These are phyloP conservation scores for Cyberlindnera samutprakarnensis DNA, from an alignment of 805 yeast genomes.

Conservation along the genomic window DNA sequence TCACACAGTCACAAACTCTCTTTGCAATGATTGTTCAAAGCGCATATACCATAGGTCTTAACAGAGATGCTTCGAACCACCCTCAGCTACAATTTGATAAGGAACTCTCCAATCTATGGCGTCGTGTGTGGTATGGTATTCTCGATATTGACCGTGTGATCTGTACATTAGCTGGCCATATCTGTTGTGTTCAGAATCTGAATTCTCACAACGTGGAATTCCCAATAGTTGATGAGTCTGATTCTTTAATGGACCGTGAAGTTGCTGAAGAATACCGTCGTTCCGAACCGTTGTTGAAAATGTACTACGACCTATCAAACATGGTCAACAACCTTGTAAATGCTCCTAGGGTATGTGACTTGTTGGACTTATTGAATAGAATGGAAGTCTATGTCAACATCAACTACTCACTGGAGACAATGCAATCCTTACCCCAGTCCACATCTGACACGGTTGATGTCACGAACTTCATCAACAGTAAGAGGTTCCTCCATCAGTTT, in stretches of 20 bases:
- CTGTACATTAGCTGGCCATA: conserved; percentile 18
- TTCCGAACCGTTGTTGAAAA: conserved; percentile 13
- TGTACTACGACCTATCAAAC: conserved; percentile 12
- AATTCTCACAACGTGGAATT: conserved; percentile 12
- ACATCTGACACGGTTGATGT: conserved; percentile 2
- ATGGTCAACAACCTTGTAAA: conserved; percentile 15
- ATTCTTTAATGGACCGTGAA: conserved; percentile 7
- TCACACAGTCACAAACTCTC: conserved; percentile 32
- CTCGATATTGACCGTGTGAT: conserved; percentile 17
- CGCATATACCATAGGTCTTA: conserved; percentile 38
- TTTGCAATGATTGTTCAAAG: conserved; percentile 34
- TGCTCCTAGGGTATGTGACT: conserved; percentile 12
- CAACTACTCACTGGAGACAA: conserved; percentile 9
- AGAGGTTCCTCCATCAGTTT: conserved; percentile 10
- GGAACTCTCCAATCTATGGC: conserved; percentile 17
- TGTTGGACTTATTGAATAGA: conserved; percentile 9
- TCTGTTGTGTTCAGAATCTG: conserved; percentile 14
- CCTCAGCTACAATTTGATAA: conserved; percentile 11
- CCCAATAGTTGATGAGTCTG: conserved; percentile 6
- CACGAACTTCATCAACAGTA: conserved; percentile 11
- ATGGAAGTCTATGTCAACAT: conserved; percentile 13
- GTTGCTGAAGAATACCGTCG: conserved; percentile 11
- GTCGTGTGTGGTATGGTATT: conserved; percentile 20
- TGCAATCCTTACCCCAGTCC: conserved; percentile 3
- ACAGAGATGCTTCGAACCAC: conserved; percentile 36